Evolutionary conservation across 2,329 filamentous ascomycete genomes (phyloP).

Genomic region (Metarhizium album): DNA sequence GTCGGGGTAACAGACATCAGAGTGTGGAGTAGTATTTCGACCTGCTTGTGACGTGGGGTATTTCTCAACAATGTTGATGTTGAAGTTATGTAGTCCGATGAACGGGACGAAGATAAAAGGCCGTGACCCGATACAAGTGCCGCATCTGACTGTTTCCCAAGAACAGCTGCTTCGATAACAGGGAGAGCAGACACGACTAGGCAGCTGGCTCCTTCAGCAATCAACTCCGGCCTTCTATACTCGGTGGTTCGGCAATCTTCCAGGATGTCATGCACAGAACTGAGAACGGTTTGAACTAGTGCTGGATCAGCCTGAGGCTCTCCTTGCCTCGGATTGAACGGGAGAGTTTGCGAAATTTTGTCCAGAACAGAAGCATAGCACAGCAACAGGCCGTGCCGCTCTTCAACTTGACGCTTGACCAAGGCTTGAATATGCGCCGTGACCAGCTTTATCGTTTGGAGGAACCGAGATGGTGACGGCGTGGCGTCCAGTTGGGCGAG

Average conservation of each 20-base stretch:
- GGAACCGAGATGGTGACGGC: conserved; percentile 17
- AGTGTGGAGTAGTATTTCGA: conserved; percentile 14
- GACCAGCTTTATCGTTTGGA: conserved; percentile 30
- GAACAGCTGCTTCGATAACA: conserved; percentile 28
- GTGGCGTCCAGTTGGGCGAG: conserved; percentile 18
- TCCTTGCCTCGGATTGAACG: not conserved
- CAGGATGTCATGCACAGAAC: conserved; percentile 25
- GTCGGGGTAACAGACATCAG: conserved; percentile 25
- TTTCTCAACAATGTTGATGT: conserved; percentile 12
- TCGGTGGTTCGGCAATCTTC: conserved; percentile 28
- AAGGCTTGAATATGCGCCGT: conserved; percentile 34
- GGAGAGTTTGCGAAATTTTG: conserved; percentile 26
- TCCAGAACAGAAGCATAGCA: conserved; percentile 50
- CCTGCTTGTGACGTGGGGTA: not conserved
- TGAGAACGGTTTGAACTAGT: conserved; percentile 19
- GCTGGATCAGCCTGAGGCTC: conserved; percentile 11
- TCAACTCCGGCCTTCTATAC: conserved; percentile 51
- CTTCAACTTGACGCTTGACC: conserved; percentile 49
- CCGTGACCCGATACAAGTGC: conserved; percentile 13
- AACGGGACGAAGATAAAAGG: conserved; percentile 13
- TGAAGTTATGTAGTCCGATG: conserved; percentile 12
- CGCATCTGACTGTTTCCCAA: conserved; percentile 9
- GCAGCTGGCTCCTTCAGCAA: conserved; percentile 50
- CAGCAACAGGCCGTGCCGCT: conserved; percentile 56
- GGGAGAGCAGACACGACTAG: conserved; percentile 45